Conservation (phyloP, 768 basidiomycete species). For the Pleurotus sapidus region DNA sequence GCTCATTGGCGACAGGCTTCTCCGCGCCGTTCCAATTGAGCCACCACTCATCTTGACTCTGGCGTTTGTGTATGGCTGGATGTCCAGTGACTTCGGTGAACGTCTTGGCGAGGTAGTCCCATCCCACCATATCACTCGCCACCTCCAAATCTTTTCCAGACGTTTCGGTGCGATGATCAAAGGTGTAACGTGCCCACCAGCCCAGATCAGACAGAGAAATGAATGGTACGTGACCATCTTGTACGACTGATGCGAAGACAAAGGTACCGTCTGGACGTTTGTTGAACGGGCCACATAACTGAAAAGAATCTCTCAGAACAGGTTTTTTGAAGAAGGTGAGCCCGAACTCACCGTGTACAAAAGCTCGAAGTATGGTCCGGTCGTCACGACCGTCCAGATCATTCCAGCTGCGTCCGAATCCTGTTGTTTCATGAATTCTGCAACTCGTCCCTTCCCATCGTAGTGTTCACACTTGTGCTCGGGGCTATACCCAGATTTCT, state of each 20-base stretch:
- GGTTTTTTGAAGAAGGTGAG: not conserved
- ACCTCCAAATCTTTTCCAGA: constrained; percentile 34
- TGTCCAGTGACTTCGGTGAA: constrained; percentile 36
- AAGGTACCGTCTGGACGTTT: constrained; percentile 34
- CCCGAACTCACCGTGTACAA: constrained; percentile 29
- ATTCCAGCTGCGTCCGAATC: constrained; percentile 25
- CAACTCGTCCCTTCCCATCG: constrained; percentile 38
- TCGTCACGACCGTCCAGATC: constrained; percentile 34
- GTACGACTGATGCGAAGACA: constrained; percentile 34
- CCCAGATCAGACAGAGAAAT: constrained; percentile 37
- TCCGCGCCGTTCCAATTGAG: constrained; percentile 23
- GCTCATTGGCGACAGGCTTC: constrained; percentile 26
- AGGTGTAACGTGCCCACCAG: constrained; percentile 37
- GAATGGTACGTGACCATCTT: constrained; percentile 33
- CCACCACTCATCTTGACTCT: constrained; percentile 32
- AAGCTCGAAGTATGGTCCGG: constrained; percentile 41
- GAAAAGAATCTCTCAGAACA: not conserved
- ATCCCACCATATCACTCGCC: constrained; percentile 33
- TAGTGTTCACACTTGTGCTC: constrained; percentile 35
- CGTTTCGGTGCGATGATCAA: constrained; percentile 31
- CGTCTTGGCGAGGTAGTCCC: constrained; percentile 32
- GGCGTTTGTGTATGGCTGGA: constrained; percentile 28
- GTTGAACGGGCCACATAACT: constrained; percentile 32
- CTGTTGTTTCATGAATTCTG: constrained; percentile 34
- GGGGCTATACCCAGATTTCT: constrained; percentile 22